These are phyloP conservation scores for Tephrocybe rancida DNA, from an alignment of 768 basidiomycete species.

Conservation along the genomic window DNA sequence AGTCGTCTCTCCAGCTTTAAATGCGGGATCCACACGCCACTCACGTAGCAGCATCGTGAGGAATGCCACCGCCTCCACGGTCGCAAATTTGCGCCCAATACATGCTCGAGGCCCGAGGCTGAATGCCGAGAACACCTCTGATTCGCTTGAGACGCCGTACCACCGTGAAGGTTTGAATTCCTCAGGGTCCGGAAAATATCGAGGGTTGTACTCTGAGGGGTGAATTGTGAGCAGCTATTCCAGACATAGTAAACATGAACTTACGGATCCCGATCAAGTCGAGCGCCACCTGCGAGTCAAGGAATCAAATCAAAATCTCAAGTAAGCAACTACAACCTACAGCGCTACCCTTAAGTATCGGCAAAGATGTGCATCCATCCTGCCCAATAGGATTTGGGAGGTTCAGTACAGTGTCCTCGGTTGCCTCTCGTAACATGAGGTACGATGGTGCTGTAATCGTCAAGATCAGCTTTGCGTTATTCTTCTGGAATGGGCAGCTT, in stretches of 20 bases:
- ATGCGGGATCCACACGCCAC: conserved; percentile 48
- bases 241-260: conserved; percentile 8
- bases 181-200: conserved; percentile 50
- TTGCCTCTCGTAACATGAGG: conserved; percentile 41
- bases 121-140: conserved; percentile 46
- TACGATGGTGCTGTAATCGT: conserved; percentile 35
- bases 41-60: conserved; percentile 51
- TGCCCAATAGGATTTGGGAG: conserved; percentile 41
- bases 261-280: conserved; percentile 53
- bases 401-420: conserved; percentile 41
- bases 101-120: conserved; percentile 53
- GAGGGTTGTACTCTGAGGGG: conserved; percentile 46
- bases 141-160: conserved; percentile 42
- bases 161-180: conserved; percentile 52
- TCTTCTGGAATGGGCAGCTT: conserved; percentile 5
- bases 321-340: not conserved
- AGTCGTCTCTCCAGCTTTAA: conserved; percentile 38
- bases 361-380: conserved; percentile 35
- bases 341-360: conserved; percentile 36
- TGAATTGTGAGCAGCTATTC: not conserved
- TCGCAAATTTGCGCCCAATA: conserved; percentile 57
- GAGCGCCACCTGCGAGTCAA: conserved; percentile 31
- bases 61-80: conserved; percentile 52
- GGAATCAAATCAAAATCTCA: not conserved
- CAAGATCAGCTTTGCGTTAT: not conserved